phyloP scores from a whole-genome alignment of 2,329 filamentous ascomycete genomes.

The Westerdykella sp. region DNA sequence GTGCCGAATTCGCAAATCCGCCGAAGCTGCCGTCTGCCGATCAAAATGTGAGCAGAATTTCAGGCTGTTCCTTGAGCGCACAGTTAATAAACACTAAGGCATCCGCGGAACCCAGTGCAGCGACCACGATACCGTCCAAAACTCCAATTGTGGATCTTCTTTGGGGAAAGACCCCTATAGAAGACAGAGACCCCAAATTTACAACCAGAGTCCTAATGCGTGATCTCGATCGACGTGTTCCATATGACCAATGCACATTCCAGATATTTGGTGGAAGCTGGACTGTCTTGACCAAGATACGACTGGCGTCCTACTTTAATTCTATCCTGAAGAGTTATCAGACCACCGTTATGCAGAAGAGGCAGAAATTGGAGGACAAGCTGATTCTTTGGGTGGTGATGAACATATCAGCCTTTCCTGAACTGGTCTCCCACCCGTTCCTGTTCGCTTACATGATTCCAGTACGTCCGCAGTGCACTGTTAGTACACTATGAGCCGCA shows the following conservation, averaged over 20 bases:
- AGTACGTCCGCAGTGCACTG: conserved; percentile 3
- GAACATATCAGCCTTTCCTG: neutral
- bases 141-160: conserved; percentile 7
- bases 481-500: neutral
- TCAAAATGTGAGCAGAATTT: neutral
- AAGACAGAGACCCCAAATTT: neutral
- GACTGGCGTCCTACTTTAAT: neutral
- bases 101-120: neutral
- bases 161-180: conserved; percentile 1
- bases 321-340: neutral
- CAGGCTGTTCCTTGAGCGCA: neutral
- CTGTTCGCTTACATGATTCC: conserved; percentile 11
- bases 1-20: neutral
- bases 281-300: neutral
- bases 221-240: conserved; percentile 8
- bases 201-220: conserved; percentile 4
- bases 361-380: conserved; percentile 1
- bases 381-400: conserved; percentile 2
- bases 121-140: too few species aligned
- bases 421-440: conserved; percentile 5
- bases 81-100: neutral
- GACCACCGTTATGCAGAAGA: neutral
- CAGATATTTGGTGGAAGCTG: neutral
- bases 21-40: conserved; percentile 3
- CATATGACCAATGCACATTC: conserved; percentile 3